Base-by-base conservation (phyloP, 257 asterid genomes). In the Solanum gandarillasii region DNA sequence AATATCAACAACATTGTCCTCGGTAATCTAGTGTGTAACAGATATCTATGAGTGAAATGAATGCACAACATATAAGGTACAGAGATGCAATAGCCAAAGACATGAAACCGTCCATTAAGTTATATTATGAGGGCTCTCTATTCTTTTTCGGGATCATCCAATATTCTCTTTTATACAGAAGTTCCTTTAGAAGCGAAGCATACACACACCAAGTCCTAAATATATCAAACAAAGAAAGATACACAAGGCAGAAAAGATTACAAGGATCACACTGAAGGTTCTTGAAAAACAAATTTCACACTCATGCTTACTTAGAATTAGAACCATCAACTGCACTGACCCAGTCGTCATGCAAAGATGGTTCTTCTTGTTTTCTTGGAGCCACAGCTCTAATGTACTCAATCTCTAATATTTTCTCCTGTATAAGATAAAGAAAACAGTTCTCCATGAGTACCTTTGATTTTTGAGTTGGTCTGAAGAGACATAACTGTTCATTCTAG, bases 251-350 rank as follows among this genome's bases (percentile, higher is more conserved):
- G 85, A 39, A 34, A 79, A 79, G 7, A 78, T 43, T 7, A 41
- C 84, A 78, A 78, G 65, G 32, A 79, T 71, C 5, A 9, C 65
- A 79, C 65, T 16, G 55, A 41, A 41, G 14, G 27, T 76, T 76
- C 35, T n/a, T 23, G 60, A n/a, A n/a, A 23, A 76, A 75, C 58
- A 76, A n/a, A 76, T n/a, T 23, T 38, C 34, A 76, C 48, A 23
- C 23, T 86, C 84, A 83, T 38, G 86, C 94, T 89, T 87, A 97
- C 99, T 98, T 88, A 27, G 94, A 90, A 81, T 87, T 89, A 83
- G 99, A 97, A 89, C 98, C 98, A 89, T 97, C 99, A 89, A 97
- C 94, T 39, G 99, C 95, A 88, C 99, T 97, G 89, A 97, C 98
- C 99, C 99, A 97, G 88, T 97, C 99, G 84, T 92, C 97, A 86